Evolutionary conservation across 2,329 filamentous ascomycete species (phyloP).

Genomic region (Xylariaceae sp.): DNA sequence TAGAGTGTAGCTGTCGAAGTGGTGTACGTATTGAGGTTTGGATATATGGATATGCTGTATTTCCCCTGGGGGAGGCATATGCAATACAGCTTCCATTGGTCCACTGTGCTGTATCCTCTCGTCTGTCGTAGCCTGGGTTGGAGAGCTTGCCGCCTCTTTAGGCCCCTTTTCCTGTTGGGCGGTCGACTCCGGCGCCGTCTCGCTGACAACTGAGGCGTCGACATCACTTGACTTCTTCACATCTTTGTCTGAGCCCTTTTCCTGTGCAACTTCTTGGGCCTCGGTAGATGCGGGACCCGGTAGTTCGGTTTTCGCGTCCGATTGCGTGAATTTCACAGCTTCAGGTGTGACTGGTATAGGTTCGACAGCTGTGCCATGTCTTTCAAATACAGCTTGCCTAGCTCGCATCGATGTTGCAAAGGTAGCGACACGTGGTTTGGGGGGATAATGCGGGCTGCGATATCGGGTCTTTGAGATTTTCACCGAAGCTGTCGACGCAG

Average conservation of each 20-base stretch:
- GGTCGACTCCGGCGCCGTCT: conserved; percentile 3
- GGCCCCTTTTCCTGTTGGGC: conserved; percentile 2
- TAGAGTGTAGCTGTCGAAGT: conserved; percentile 91
- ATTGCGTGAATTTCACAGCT: conserved; percentile 23
- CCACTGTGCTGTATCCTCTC: conserved; percentile 40
- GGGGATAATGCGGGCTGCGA: conserved; percentile 28
- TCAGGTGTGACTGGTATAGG: conserved; percentile 38
- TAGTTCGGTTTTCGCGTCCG: conserved; percentile 16
- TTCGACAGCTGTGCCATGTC: conserved; percentile 60
- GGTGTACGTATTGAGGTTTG: conserved; percentile 80
- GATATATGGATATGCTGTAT: conserved; percentile 56
- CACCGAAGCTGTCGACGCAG: conserved; percentile 41
- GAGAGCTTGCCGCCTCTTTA: conserved; percentile 19
- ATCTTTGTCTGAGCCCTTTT: conserved; percentile 10
- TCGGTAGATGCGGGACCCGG: conserved; percentile 11
- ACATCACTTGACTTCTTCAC: conserved; percentile 10
- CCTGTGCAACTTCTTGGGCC: conserved; percentile 12
- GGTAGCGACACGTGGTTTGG: conserved; percentile 26
- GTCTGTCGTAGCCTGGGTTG: conserved; percentile 32
- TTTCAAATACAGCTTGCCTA: conserved; percentile 45
- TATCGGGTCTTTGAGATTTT: conserved; percentile 39
- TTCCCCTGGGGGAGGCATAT: conserved; percentile 33
- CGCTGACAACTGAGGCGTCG: conserved; percentile 11
- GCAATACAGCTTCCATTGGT: conserved; percentile 48
- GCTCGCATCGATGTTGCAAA: conserved; percentile 37